These are phyloP conservation scores for Apodospora peruviana DNA, from an alignment of 495 filamentous ascomycete genomes.

Conservation along the genomic window DNA sequence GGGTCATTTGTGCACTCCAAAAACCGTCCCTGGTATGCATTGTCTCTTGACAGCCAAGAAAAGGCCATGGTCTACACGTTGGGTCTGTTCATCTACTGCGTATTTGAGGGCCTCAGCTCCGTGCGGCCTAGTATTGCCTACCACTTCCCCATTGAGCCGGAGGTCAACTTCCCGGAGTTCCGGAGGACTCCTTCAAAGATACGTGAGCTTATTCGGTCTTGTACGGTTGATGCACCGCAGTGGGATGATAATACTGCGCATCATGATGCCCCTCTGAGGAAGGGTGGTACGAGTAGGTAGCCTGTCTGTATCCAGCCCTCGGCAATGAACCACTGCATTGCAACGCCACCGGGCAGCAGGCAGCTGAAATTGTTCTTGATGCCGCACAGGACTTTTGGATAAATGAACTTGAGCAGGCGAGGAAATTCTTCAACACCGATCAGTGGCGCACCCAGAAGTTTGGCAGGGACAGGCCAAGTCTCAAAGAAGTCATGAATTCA, in stretches of 20 bases:
- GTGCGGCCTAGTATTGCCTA: neutral
- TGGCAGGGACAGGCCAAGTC: neutral
- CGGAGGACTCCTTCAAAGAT: neutral
- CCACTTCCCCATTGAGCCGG: neutral
- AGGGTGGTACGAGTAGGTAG: neutral
- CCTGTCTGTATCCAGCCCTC: neutral
- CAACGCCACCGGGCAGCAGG: neutral
- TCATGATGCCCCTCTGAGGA: neutral
- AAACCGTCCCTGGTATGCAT: conserved; percentile 1
- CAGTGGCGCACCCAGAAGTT: neutral
- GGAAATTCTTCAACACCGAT: neutral
- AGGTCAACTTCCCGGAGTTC: neutral
- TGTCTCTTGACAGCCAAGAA: neutral
- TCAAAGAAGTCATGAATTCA: neutral
- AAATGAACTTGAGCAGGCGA: neutral
- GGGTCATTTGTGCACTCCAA: neutral
- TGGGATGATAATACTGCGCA: neutral
- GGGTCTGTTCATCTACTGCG: conserved; percentile 2
- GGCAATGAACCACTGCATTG: neutral
- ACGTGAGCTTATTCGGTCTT: neutral
- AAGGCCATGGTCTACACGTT: conserved; percentile 1
- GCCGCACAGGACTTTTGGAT: neutral
- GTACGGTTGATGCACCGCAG: neutral
- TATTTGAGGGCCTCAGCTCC: conserved; percentile 3
- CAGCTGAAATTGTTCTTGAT: neutral